Conservation (phyloP, 2,329 filamentous ascomycete species). For the Fusarium luffae region DNA sequence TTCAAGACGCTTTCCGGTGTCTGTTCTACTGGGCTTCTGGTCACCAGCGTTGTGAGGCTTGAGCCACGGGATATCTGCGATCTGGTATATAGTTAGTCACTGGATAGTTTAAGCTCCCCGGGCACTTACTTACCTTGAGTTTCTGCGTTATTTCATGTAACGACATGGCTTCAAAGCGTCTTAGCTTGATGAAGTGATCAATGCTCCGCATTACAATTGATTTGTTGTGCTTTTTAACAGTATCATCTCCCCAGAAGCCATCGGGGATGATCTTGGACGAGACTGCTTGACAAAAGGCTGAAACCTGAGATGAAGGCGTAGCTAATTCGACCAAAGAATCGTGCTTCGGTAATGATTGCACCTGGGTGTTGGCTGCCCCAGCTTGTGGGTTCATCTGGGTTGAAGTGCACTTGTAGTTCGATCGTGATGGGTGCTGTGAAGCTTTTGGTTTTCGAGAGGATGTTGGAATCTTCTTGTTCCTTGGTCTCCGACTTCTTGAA, state of each 20-base stretch:
- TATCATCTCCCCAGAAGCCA: slow-evolving; percentile 76
- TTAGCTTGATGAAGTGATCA: slow-evolving; percentile 80
- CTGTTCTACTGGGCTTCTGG: slow-evolving; percentile 73
- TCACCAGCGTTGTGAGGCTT: slow-evolving; percentile 60
- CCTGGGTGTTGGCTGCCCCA: slow-evolving; percentile 8
- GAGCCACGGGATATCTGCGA: slow-evolving; percentile 79
- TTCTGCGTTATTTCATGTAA: slow-evolving; percentile 82
- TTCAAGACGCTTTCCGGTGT: slow-evolving; percentile 79
- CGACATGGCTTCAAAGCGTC: slow-evolving; percentile 83
- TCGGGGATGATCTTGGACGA: slow-evolving; percentile 78
- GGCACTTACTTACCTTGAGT: slow-evolving; percentile 69
- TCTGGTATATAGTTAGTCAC: slow-evolving; percentile 55
- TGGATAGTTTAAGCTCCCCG: not conserved
- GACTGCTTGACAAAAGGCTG: slow-evolving; percentile 85
- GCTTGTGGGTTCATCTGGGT: slow-evolving; percentile 20
- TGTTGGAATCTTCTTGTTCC: slow-evolving; percentile 4
- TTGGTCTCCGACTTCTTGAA: slow-evolving; percentile 6
- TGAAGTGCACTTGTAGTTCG: slow-evolving; percentile 24
- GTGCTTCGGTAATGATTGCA: slow-evolving; percentile 16
- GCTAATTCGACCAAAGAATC: slow-evolving; percentile 72
- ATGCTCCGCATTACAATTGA: slow-evolving; percentile 71
- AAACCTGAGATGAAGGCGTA: slow-evolving; percentile 75
- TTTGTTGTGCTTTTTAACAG: slow-evolving; percentile 69
- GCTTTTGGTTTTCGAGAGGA: slow-evolving; percentile 7
- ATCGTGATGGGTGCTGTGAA: not conserved